Conservation (phyloP, 2,329 filamentous ascomycete genomes). For the Phoma sp. region DNA sequence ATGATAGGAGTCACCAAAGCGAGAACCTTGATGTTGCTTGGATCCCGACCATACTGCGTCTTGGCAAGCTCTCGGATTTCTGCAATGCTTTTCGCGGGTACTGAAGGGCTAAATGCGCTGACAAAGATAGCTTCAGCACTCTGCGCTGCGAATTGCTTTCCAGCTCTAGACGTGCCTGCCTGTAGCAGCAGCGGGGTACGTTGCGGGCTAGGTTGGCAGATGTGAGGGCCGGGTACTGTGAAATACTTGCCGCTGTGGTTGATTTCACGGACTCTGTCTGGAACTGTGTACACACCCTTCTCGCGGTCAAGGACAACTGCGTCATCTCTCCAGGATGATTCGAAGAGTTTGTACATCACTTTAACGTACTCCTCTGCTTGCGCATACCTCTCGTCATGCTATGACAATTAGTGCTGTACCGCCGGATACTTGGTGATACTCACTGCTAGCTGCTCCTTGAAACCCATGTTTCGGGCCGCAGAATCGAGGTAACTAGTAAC, state of each 20-base stretch:
- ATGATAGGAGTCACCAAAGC: conserved; percentile 70
- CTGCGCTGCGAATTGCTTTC: conserved; percentile 70
- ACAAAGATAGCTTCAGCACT: conserved; percentile 76
- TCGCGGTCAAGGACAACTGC: conserved; percentile 66
- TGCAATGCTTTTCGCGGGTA: conserved; percentile 66
- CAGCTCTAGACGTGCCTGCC: conserved; percentile 70
- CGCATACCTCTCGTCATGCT: conserved; percentile 71
- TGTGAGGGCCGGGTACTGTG: conserved; percentile 68
- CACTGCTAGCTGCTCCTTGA: conserved; percentile 63
- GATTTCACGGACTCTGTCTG: conserved; percentile 66
- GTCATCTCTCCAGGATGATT: conserved; percentile 71
- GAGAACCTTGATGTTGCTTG: conserved; percentile 68
- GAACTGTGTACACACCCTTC: conserved; percentile 65
- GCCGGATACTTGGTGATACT: conserved; percentile 61
- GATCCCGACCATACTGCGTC: conserved; percentile 62
- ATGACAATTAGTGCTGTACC: conserved; percentile 51
- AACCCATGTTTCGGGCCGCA: conserved; percentile 68
- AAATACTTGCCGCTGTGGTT: conserved; percentile 71
- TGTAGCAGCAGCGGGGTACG: conserved; percentile 72
- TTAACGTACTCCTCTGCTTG: conserved; percentile 72
- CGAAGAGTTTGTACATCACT: conserved; percentile 72
- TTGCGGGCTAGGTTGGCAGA: conserved; percentile 69
- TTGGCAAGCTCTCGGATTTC: conserved; percentile 66
- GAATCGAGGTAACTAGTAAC: conserved; percentile 73
- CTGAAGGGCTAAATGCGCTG: conserved; percentile 13